Evolutionary conservation across 2,329 filamentous ascomycete genomes (phyloP), one percentile per base, ranked within the genome.

Genomic region (Xylaria sp.): DNA sequence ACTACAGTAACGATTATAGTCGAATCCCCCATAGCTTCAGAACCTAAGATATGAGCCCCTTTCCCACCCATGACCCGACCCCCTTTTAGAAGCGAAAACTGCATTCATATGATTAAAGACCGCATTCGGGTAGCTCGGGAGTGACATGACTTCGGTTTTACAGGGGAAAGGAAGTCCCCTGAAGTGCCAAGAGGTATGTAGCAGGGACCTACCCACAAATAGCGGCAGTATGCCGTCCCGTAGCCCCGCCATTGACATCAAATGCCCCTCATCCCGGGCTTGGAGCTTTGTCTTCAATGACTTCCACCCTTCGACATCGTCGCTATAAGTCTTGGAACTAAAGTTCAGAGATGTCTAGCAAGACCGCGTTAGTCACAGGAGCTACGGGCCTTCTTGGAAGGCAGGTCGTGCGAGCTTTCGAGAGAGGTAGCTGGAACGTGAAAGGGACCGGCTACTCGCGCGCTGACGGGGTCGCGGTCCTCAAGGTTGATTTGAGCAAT

Each of bases 371-470:
- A 21, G 77, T 96, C 50, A 96, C 92, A 6, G 92, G 92, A 52
- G 91, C 91, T 37, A 93, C 89, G 18, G 92, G 92, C 50, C 80
- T 96, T 9, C 81, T 96, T 1, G 92, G 92, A 44, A 84, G 91
- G 40, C 86, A 94, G 71, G 88, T 96, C 9, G 78, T 87, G 50
- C 83, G 81, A 57, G 83, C 83, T 11, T 96, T 96, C 70, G 77
- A 86, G 49, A 73, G 80, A 52, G 80, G 78, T 24, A 79, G 81
- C 37, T 96, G 91, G 84, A 75, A 77, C n/a, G 84, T 86, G 52
- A 85, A 86, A 60, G 89, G 90, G 44, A 88, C 88, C 2, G 90
- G 90, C 16, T 84, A 88, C 68, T 89, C 85, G 9, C 83, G 92
- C 49, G 88, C 90, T 21, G 84, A 87, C 59, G 88, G 89, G 40